Evolutionary conservation across 345 rosid genomes (phyloP), one percentile per base, ranked within the genome.

Genomic region (Viola odorata): DNA sequence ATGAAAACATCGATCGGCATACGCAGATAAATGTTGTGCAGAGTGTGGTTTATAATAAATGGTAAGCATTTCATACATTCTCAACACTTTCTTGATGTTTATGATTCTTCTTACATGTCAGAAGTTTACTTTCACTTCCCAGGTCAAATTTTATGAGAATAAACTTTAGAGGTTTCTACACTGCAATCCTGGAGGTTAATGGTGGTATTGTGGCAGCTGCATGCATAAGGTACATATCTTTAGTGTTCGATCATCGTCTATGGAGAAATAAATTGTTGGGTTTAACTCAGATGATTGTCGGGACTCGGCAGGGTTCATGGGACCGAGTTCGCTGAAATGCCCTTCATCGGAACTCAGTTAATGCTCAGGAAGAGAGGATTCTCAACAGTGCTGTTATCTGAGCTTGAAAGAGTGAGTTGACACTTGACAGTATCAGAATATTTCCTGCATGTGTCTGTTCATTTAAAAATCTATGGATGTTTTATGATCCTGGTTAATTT

Each of bases 301-400:
- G 12, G 58, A 49, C 17, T 56, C 36, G 67, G 13, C 63, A 76
- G 80, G 50, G 60, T 76, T n/a, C 74, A 76, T 8, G 74, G 72
- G 0, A 62, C 32, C 4, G 54, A 60, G 32, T 6, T 76, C 8
- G 80, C 77, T 0, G 80, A 76, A 49, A 76, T 76, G 80, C 80
- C 80, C 6, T 76, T 32, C 64, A 65, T 76, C 3, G 76, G 59
- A 53, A 76, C 77, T 14, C 63, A 45, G 4, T 11, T 23, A 3
- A 32, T 45, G 6, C 65, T 41, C 37, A 72, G 80, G 63, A 8
- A 37, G 0, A 42, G 16, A 55, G 69, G 80, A 40, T 45, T 72
- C 71, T 53, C 62, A 14, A 55, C 14, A 0, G 45, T 41, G 8
- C 58, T 76, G 7, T 40, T 54, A 0, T 12, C 32, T 16, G 42